These are phyloP conservation scores for Schizochytrium sp. DNA, from an alignment of 108 stramenopile genomes.

Conservation along the genomic window DNA sequence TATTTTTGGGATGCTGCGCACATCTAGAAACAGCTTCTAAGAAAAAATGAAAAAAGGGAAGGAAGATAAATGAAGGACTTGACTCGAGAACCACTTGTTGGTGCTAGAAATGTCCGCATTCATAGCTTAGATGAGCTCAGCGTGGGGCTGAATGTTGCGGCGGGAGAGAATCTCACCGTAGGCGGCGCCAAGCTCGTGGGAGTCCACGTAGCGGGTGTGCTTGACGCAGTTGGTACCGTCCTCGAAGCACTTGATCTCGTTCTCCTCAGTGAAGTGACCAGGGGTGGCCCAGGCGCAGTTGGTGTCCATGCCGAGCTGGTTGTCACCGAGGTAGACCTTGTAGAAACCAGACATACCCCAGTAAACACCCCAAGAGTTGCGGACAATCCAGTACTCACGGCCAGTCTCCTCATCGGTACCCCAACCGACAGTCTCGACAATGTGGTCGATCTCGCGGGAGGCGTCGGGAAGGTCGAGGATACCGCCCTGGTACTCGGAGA, in stretches of 20 bases:
- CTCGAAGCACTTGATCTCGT: conserved; percentile 67
- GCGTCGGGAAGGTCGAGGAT: conserved; percentile 76
- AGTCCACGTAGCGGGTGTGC: conserved; percentile 59
- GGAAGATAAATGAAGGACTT: too few species aligned
- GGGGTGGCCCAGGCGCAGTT: conserved; percentile 84
- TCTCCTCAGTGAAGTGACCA: conserved; percentile 63
- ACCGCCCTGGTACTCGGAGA: conserved; percentile 84
- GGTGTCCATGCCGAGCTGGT: conserved; percentile 84
- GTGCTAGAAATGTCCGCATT: too few species aligned
- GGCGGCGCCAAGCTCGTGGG: conserved; percentile 8
- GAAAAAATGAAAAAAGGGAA: too few species aligned
- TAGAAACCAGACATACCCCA: conserved; percentile 80
- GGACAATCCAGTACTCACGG: conserved; percentile 85
- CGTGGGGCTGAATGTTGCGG: neutral
- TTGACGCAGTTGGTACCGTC: conserved; percentile 64
- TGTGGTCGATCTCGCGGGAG: conserved; percentile 82
- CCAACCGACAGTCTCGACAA: conserved; percentile 91
- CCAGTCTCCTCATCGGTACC: conserved; percentile 82
- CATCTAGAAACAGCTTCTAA: too few species aligned
- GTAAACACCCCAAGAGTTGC: conserved; percentile 84
- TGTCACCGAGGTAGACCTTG: conserved; percentile 78
- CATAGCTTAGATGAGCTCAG: conserved; percentile 30
- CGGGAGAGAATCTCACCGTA: conserved; percentile 32
- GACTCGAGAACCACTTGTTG: too few species aligned
- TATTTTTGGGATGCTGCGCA: too few species aligned